Conservation (phyloP, 331 rosid genomes). For the Malus hybrid region DNA sequence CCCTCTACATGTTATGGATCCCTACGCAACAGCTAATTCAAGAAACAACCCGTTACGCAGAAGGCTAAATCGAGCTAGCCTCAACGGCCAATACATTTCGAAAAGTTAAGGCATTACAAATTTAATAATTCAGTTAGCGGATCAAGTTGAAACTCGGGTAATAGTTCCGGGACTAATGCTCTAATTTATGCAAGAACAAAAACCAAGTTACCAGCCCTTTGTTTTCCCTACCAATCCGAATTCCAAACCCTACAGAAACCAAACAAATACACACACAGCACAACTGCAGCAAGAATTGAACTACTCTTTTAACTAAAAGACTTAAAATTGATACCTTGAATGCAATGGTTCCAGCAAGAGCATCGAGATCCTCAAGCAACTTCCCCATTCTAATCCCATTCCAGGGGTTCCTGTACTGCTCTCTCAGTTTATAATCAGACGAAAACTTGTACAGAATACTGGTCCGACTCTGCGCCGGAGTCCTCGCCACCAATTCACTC, state of each 20-base stretch:
- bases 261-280: not conserved
- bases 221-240: not conserved
- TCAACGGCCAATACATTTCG: no score
- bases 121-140: no score
- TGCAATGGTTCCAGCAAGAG: conserved; percentile 92
- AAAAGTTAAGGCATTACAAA: no score
- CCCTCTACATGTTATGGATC: not conserved
- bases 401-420: conserved; percentile 93
- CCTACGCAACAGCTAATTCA: not conserved
- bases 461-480: conserved; percentile 63
- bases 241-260: not conserved
- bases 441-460: conserved; percentile 60
- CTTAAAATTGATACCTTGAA: conserved; percentile 41
- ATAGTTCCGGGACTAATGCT: no score
- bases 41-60: not conserved
- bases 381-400: conserved; percentile 70
- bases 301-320: no score
- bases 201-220: not conserved
- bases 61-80: not conserved
- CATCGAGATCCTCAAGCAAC: conserved; percentile 87
- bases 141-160: no score
- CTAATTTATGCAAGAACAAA: not conserved
- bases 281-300: not conserved
- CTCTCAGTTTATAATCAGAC: conserved; percentile 65
- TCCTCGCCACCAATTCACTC: conserved; percentile 23